phyloP scores from a whole-genome alignment of 2,329 filamentous ascomycete genomes.

The Biscogniauxia mediterranea region DNA sequence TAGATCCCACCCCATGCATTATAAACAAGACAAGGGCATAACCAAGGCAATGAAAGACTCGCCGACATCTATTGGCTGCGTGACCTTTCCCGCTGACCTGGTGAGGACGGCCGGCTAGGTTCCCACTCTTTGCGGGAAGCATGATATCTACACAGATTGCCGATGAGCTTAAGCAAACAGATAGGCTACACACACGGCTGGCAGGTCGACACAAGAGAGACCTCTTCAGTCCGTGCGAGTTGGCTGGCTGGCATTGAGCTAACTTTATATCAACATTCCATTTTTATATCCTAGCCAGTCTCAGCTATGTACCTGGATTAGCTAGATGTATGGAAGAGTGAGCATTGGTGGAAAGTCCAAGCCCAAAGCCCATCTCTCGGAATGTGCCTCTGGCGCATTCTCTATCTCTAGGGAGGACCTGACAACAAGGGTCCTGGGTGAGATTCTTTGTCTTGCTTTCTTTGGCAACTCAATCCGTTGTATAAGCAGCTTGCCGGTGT shows the following conservation, averaged over 20 bases:
- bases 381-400: neutral
- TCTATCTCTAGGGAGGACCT: neutral
- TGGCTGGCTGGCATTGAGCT: neutral
- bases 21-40: neutral
- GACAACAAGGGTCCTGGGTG: neutral
- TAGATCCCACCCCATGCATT: neutral
- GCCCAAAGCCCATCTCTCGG: neutral
- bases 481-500: too few relatives aligned
- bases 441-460: neutral
- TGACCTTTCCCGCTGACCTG: neutral
- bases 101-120: too few relatives aligned
- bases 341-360: neutral
- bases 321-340: too few relatives aligned
- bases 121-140: neutral
- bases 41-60: neutral
- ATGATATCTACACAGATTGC: neutral
- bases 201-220: neutral
- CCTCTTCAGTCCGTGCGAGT: neutral
- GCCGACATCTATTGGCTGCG: neutral
- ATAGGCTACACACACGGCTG: neutral
- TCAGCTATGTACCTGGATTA: neutral
- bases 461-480: too few relatives aligned
- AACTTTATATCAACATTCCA: neutral
- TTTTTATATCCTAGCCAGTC: neutral
- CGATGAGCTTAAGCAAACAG: neutral